Percentiles rank a stretch among this genome's conserved stretches.
phyloP scores from a whole-genome alignment of 306 rosid species.

The Abrus precatorius region DNA sequence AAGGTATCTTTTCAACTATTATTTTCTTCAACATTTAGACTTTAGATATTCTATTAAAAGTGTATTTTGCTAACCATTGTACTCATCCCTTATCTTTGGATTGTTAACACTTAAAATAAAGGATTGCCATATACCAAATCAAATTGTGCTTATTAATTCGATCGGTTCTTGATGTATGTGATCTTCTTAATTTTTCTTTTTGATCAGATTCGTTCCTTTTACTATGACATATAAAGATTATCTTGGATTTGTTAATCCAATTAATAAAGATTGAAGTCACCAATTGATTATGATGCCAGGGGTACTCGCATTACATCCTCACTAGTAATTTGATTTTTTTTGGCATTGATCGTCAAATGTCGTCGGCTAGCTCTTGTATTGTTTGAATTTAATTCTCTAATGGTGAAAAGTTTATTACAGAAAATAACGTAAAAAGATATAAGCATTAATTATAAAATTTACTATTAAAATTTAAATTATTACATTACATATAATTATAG shows the following conservation, averaged over 20 bases:
- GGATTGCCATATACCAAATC: conserved; percentile 8
- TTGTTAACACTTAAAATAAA: conserved; percentile 13
- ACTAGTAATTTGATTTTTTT: conserved; percentile 36
- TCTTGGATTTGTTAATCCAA: conserved; percentile 9
- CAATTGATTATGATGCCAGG: conserved; percentile 20
- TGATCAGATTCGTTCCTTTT: conserved; percentile 31
- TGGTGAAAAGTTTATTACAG: background rate
- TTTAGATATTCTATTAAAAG: background rate
- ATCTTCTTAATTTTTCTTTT: conserved; percentile 40
- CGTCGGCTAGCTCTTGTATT: background rate
- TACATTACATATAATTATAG: background rate
- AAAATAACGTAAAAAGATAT: background rate
- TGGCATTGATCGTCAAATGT: conserved; percentile 38
- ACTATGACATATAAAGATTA: conserved; percentile 40
- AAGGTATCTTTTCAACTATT: background rate
- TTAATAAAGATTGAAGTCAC: conserved; percentile 4
- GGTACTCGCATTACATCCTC: background rate
- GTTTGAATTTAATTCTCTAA: background rate
- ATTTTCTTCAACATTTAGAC: background rate
- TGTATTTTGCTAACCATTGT: background rate
- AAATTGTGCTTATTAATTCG: conserved; percentile 18
- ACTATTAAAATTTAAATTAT: background rate
- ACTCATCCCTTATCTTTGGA: conserved; percentile 11
- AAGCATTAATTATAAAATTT: background rate
- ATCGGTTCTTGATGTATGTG: conserved; percentile 40